Conservation (phyloP, 2,329 filamentous ascomycete species). For the Colletotrichum sp. region DNA sequence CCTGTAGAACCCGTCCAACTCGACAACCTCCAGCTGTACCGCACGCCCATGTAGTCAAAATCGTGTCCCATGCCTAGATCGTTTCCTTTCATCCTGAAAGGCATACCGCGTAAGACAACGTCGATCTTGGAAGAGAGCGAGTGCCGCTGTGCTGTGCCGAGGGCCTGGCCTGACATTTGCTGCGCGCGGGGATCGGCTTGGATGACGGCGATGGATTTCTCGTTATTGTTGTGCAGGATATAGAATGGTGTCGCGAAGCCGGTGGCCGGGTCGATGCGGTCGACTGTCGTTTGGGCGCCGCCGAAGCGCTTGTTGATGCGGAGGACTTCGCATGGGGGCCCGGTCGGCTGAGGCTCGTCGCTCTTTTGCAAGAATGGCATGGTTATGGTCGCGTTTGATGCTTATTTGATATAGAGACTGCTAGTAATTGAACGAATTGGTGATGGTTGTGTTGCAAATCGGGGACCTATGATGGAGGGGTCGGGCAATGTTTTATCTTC, state of each 20-base stretch:
- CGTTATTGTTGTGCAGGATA: slow-evolving; percentile 6
- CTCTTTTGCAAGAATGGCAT: neutral
- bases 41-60: neutral
- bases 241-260: neutral
- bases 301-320: slow-evolving; percentile 20
- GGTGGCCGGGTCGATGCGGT: slow-evolving; percentile 4
- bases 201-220: neutral
- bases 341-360: neutral
- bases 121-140: slow-evolving; percentile 8
- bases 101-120: slow-evolving; percentile 2
- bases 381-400: neutral
- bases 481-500: neutral
- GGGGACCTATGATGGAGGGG: neutral
- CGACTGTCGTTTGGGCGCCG: slow-evolving; percentile 9
- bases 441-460: neutral
- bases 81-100: slow-evolving; percentile 12
- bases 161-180: neutral
- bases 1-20: neutral
- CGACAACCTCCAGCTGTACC: slow-evolving; percentile 1
- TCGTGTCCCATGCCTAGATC: neutral
- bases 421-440: no score
- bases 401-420: accelerated
- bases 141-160: neutral
- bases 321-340: neutral
- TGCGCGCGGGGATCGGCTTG: neutral